A percentile compares a stretch with the other conserved stretches of the same genome.
These are phyloP conservation scores for Smittium culicis DNA, from an alignment of 371 early-diverging fungal genomes.

Conservation along the genomic window DNA sequence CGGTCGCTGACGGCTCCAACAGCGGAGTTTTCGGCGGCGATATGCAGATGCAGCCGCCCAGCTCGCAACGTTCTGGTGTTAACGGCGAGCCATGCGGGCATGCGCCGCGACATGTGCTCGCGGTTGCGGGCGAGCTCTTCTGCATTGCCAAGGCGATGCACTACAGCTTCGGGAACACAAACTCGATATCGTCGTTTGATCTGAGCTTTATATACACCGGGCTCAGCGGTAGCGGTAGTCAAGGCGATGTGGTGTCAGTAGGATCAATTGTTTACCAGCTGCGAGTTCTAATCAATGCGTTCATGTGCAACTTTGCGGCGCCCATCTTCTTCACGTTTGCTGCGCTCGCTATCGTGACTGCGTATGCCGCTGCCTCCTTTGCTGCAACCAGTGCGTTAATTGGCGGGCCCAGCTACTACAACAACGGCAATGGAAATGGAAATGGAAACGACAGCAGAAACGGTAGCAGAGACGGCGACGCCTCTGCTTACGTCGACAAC, in stretches of 20 bases:
- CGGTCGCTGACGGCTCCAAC: background rate
- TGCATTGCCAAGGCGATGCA: conserved; percentile 25
- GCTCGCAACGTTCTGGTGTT: background rate
- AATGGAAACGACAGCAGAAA: too few relatives aligned
- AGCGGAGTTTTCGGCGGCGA: too few relatives aligned
- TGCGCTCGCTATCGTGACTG: conserved; percentile 48
- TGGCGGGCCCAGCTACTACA: background rate
- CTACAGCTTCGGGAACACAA: conserved; percentile 49
- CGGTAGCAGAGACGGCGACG: background rate
- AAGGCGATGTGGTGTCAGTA: too few relatives aligned
- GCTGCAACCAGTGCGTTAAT: too few relatives aligned
- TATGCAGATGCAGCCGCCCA: too few relatives aligned
- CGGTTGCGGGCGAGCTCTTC: conserved; percentile 20
- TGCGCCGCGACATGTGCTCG: conserved; percentile 14
- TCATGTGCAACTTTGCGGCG: conserved; percentile 1
- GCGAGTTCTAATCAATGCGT: background rate
- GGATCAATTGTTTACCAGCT: background rate
- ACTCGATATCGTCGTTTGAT: conserved; percentile 63
- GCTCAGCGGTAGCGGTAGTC: conserved; percentile 29
- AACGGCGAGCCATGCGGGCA: background rate
- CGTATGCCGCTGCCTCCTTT: background rate
- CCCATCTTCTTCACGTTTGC: conserved; percentile 42
- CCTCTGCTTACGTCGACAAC: background rate
- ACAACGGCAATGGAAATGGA: background rate
- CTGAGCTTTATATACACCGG: conserved; percentile 65